A percentile compares a stretch with the other conserved stretches of the same genome.
phyloP scores from a whole-genome alignment of 495 filamentous ascomycete genomes.

The Extremus antarcticus region DNA sequence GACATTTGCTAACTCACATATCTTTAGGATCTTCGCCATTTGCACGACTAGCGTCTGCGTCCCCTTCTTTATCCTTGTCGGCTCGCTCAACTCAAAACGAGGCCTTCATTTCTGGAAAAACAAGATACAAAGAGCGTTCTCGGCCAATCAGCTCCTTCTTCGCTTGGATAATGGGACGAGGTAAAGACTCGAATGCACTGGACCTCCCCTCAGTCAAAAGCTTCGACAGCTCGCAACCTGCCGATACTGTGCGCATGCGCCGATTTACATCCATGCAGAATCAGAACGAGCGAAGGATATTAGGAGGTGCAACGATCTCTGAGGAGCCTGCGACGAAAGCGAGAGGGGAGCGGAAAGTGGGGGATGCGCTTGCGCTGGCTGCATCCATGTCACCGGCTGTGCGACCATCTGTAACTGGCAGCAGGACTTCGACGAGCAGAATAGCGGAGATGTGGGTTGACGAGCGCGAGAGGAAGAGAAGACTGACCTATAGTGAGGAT shows the following conservation, averaged over 20 bases:
- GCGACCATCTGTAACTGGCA: not conserved
- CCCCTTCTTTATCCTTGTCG: slow-evolving; percentile 37
- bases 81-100: slow-evolving; percentile 29
- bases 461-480: slow-evolving; percentile 3
- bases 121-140: slow-evolving; percentile 11
- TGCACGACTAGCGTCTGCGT: slow-evolving; percentile 33
- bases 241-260: not conserved
- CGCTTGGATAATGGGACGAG: not conserved
- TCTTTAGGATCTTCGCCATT: slow-evolving; percentile 33
- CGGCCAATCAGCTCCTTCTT: not conserved
- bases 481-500: not conserved
- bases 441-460: slow-evolving; percentile 3
- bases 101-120: slow-evolving; percentile 20
- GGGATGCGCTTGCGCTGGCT: not conserved
- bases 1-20: too few species aligned
- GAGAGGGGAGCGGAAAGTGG: not conserved
- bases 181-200: not conserved
- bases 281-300: not conserved
- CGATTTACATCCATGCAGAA: not conserved
- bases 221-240: not conserved
- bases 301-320: not conserved
- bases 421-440: not conserved
- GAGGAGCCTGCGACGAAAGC: not conserved
- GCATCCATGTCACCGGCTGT: not conserved
- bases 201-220: not conserved